These are phyloP conservation scores for Trypanosoma cruzi DNA, from an alignment of 208 protist genomes.

Conservation along the genomic window DNA sequence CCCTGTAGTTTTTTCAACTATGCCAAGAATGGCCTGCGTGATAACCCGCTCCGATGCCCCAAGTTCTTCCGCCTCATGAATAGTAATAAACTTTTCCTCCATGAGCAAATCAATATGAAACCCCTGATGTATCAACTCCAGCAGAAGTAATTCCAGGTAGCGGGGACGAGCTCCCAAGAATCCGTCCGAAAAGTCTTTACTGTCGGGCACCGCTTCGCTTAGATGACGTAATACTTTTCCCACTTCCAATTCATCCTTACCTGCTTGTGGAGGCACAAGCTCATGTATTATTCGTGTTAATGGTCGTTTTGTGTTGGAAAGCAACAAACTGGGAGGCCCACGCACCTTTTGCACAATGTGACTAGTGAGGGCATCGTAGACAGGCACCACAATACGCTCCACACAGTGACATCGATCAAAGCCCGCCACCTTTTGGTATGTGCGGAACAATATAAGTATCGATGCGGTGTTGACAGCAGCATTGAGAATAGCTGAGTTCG, in stretches of 20 bases:
- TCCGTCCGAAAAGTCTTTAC: constrained; percentile 74
- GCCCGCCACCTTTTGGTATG: constrained; percentile 24
- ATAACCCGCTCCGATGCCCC: constrained; percentile 75
- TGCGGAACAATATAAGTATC: constrained; percentile 68
- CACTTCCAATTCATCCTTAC: constrained; percentile 40
- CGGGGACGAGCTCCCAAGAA: constrained; percentile 46
- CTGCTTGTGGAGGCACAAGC: constrained; percentile 33
- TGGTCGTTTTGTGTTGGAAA: constrained; percentile 20
- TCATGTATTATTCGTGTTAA: constrained; percentile 28
- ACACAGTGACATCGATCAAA: constrained; percentile 32
- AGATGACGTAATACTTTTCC: constrained; percentile 62
- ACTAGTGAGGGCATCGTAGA: constrained; percentile 52
- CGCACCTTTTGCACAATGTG: constrained; percentile 52
- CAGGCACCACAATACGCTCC: constrained; percentile 33
- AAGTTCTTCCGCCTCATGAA: constrained; percentile 57
- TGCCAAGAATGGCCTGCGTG: constrained; percentile 40
- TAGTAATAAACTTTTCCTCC: constrained; percentile 52
- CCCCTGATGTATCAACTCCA: constrained; percentile 78
- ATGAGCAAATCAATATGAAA: constrained; percentile 75
- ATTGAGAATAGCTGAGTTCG: constrained; percentile 81
- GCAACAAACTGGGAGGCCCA: constrained; percentile 41
- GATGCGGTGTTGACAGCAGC: constrained; percentile 65
- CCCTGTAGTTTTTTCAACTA: constrained; percentile 28
- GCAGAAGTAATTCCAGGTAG: constrained; percentile 74
- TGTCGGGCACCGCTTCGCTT: constrained; percentile 54